Evolutionary conservation across 2,329 filamentous ascomycete genomes (phyloP), one percentile per base, ranked within the genome.

Genomic region (Byssochlamys sp.): DNA sequence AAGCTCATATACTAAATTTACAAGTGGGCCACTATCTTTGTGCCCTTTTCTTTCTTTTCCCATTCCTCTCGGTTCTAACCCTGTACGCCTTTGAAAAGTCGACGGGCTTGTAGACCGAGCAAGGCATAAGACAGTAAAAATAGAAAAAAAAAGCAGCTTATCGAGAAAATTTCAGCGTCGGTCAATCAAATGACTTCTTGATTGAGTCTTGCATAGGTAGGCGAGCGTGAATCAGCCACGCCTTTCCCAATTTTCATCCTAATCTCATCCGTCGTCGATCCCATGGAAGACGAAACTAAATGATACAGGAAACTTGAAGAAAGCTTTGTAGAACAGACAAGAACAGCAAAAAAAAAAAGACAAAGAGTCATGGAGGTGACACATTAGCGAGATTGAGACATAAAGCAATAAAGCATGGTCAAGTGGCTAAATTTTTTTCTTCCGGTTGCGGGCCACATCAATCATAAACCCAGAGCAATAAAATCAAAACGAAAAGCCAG

Each of bases 401-500:
- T 52, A 49, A 26, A 54, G 28, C 48, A 45, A 55, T 48, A 59
- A 55, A 39, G 33, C 25, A 45, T 31, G 12, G 29, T 53, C 25
- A 53, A 35, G 28, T 31, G 27, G 52, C 52, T 31, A 53, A 53
- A 31, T 51, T 51, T 51, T 51, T 51, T 51, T 27, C 25, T 51
- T 27, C 49, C 35, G 35, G 49, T 51, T 51, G 25, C 49, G 49
- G 49, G 49, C 49, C 24, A 28, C 49, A 51, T 26, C 24, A 26
- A 25, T 26, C 65, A 67, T 65, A 66, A 63, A 59, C 63, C 59
- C 58, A 56, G 58, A 61, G 58, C 64, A 61, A 63, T 61, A 65
- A 61, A 59, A 55, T 56, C 58, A 63, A 63, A 63, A 55, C 25
- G 54, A 58, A 65, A 67, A 68, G 60, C 68, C 69, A 71, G 65